Evolutionary conservation across 257 asterid genomes (phyloP).

Genomic region (Fraxinus anomala): DNA sequence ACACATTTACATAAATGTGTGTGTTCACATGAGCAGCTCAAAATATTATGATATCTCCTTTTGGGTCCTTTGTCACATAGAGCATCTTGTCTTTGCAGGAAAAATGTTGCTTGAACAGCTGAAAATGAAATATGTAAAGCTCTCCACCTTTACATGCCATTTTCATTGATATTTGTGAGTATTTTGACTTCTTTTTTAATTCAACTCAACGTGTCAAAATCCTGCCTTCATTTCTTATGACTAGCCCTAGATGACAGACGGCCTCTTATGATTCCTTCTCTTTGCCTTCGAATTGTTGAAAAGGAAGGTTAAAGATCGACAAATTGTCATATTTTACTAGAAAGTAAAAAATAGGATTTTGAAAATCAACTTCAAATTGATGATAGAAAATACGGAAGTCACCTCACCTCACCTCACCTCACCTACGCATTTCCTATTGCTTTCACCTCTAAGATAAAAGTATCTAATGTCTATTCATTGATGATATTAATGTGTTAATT

Average conservation of each 20-base stretch:
- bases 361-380: too few relatives aligned
- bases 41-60: neutral
- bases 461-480: too few relatives aligned
- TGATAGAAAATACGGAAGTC: too few relatives aligned
- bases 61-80: slow-evolving; percentile 1
- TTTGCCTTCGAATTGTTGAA: neutral
- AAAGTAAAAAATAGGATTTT: too few relatives aligned
- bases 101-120: too few relatives aligned
- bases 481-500: neutral
- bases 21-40: neutral
- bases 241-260: neutral
- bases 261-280: neutral
- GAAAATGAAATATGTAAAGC: neutral
- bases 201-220: too few relatives aligned
- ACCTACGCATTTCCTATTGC: neutral
- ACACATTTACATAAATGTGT: too few relatives aligned
- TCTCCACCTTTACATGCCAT: neutral
- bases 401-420: too few relatives aligned
- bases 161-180: too few relatives aligned
- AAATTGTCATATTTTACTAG: neutral
- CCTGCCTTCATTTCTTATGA: neutral
- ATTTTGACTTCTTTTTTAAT: too few relatives aligned
- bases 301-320: too few relatives aligned
- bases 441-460: neutral
- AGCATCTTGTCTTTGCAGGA: slow-evolving; percentile 3